Base-by-base conservation (phyloP, 176 grass and related monocot species). In the Typha latifolia region DNA sequence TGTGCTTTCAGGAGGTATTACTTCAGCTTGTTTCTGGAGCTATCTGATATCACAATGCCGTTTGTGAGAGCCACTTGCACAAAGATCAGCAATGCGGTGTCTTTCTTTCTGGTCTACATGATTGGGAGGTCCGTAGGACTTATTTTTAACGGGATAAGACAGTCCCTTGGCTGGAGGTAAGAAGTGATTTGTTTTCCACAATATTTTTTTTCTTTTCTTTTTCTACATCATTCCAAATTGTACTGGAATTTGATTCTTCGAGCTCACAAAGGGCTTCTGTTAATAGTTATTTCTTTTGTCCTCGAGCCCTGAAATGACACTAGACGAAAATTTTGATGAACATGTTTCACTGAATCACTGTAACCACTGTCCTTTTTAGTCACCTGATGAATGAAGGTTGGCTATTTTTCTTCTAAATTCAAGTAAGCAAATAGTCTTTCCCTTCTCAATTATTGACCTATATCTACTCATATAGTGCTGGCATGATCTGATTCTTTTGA, bases 61-160 rank as follows among this genome's bases (percentile, higher is more conserved):
- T 87, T 93, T 11, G 26, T 84, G 69, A 82, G 66, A 69, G 76
- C 64, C 59, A 81, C 70, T 29, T 71, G 86, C 27, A 74, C 81
- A 31, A 90, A 87, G 79, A 72, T 87, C 32, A 83, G 89, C 12
- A 76, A 81, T 32, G 94, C 84, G 0, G 80, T 99, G 32, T 93
- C 89, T 47, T 93, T 86, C 75, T 89, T 99, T 75, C 83, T 90
- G 71, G 82, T 91, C 13, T 90, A 78, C 77, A 93, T 93, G 87
- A 93, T 99, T 66, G 94, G 94, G 75, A 93, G 86, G 70, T 90
- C 89, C n/a, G 67, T 99, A 67, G 86, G 94, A 43, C 89, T 90
- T 22, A 99, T 99, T 74, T 99, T 93, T 59, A 86, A 68, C 68
- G 94, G 94, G 64, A 93, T 90, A 64, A 81, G 83, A 50, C 94